These are phyloP conservation scores for Aureobasidium sp. DNA, from an alignment of 2,329 filamentous ascomycete species.

Conservation along the genomic window DNA sequence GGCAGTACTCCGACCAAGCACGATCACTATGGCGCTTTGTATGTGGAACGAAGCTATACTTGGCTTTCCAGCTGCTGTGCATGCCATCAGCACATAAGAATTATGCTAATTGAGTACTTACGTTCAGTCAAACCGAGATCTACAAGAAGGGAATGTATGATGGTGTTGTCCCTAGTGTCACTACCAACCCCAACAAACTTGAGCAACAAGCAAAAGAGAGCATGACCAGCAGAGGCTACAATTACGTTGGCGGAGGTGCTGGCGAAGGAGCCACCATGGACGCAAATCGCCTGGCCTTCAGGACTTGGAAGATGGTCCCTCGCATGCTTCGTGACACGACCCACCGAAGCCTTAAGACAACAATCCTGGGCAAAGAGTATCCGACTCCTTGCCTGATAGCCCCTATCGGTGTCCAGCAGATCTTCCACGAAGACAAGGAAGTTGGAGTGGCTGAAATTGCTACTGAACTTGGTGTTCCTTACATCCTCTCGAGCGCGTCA, in stretches of 20 bases:
- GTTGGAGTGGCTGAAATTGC: constrained; percentile 57
- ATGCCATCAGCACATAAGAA: too few relatives aligned
- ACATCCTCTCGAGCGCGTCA: constrained; percentile 60
- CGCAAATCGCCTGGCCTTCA: constrained; percentile 23
- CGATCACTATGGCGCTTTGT: constrained; percentile 35
- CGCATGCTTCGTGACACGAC: constrained; percentile 16
- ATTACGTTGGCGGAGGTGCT: constrained; percentile 29
- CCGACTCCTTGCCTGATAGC: constrained; percentile 52
- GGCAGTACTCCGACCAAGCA: neutral
- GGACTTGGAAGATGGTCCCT: constrained; percentile 19
- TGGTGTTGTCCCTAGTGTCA: constrained; percentile 44
- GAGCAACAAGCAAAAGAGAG: constrained; percentile 47
- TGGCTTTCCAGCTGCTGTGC: too few relatives aligned
- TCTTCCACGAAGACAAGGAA: constrained; percentile 61
- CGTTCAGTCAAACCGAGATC: constrained; percentile 35
- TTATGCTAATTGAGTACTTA: too few relatives aligned
- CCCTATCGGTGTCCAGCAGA: constrained; percentile 61
- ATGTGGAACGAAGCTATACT: too few relatives aligned
- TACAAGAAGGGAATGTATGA: constrained; percentile 47
- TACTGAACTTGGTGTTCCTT: constrained; percentile 54
- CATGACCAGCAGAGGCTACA: constrained; percentile 43
- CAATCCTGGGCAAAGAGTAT: constrained; percentile 19
- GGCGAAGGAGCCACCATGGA: constrained; percentile 27
- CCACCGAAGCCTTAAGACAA: constrained; percentile 17
- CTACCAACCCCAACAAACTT: constrained; percentile 52